Evolutionary conservation across 345 rosid genomes (phyloP), one percentile per base, ranked within the genome.

Genomic region (Eucalyptus pumila): DNA sequence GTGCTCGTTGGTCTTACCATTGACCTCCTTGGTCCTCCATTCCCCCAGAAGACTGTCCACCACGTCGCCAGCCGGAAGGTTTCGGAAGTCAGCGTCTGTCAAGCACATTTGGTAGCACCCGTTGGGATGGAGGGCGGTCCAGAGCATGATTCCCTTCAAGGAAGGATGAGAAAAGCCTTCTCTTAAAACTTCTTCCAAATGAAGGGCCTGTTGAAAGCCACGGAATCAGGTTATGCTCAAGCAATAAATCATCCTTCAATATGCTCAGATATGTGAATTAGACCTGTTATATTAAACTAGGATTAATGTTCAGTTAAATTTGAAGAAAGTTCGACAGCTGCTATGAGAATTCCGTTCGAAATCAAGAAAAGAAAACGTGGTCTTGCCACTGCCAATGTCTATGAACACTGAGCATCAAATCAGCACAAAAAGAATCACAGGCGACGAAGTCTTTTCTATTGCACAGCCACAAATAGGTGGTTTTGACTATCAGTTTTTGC

Each of bases 71-170:
- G 99, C 95, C 3, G 97, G 98, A 2, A 97, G 95, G 90, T 95
- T 97, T 4, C 65, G 65, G 8, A 96, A 88, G 72, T 94, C 92
- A 48, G 89, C 17, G 62, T 95, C 97, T 0, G 98, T 96, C 50
- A 97, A 93, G 91, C 99, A 96, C 99, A 96, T 96, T 86, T 93
- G 93, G 91, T 96, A 97, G 81, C 99, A 97, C n/a, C 98, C 98
- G 3, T 92, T 30, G 4, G 96, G 93, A 88, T 95, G 95, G 21
- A 97, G 92, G 44, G 99, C 99, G 1, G 98, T 94, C 99, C 99
- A 97, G 11, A 95, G 93, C 93, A 96, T 93, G 26, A 97, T 97
- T 88, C 99, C 98, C n/a, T 94, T 90, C 90, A 97, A 93, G 3
- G 96, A 91, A 48, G 96, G 98, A 88, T 96, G 98, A 8, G 99